Base-by-base conservation (phyloP, 139 green algal species). In the Marvania coccoides region DNA sequence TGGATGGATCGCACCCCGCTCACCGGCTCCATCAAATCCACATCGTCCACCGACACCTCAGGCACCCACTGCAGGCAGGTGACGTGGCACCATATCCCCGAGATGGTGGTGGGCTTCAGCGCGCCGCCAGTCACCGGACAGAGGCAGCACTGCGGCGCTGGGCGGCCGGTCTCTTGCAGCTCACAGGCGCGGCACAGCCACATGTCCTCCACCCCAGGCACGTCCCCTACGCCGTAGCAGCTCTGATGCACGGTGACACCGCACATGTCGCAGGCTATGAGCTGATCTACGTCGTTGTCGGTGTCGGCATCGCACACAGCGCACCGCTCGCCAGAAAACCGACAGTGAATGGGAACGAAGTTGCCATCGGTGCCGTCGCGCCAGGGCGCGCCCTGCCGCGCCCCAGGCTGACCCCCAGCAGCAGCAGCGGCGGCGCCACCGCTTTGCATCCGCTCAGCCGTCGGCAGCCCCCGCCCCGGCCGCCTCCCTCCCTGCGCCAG, bases 171-270 rank as follows among this genome's bases (percentile, higher is more conserved):
- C 63, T 89, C 75, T 35, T 72, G 47, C 46, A 80, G 67, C 77
- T 94, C 85, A 61, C 90, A 96, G 1, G 80, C 75, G 29, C 81
- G 78, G 79, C 91, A 97, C 14, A 96, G 78, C 89, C 89, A 97
- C 64, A 87, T 73, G 58, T 94, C 82, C 36, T 90, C 84, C 38
- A 74, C 66, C 15, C 71, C 75, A 0, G 90, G 87, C 58, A 88
- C 66, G 36, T 94, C 83, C 15, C 73, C 61, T 10, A 97, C 83
- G 36, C 91, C 91, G 67, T 96, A 97, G 77, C 91, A 97, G 15
- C 69, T 86, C 54, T 77, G 91, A 74, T 97, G 91, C 57, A 95
- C 86, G 0, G 82, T 87, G 65, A 96, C 81, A 64, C 82, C 84
- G 71, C 91, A 97, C 30, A 58, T 51, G 53, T 93, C 88, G 73